Evolutionary conservation across 345 rosid genomes (phyloP).

Genomic region (Populus tremula): DNA sequence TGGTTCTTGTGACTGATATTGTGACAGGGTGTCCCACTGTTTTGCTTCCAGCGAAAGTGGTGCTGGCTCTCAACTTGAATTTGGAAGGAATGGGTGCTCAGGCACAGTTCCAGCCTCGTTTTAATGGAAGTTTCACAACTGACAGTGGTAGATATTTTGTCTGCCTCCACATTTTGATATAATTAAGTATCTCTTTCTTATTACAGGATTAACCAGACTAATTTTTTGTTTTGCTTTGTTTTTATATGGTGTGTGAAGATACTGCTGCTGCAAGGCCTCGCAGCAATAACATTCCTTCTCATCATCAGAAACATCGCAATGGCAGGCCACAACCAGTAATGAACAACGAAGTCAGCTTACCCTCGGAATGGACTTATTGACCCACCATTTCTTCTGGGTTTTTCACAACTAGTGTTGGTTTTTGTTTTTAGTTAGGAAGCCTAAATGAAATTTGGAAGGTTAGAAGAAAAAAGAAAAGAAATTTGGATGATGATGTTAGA

Average conservation of each 20-base stretch:
- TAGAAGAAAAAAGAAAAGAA: background rate
- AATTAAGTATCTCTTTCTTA: no score
- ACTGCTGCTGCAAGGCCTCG: slow-evolving; percentile 16
- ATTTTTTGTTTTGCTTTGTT: background rate
- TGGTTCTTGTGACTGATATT: no score
- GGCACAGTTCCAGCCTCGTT: slow-evolving; percentile 34
- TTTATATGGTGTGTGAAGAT: slow-evolving; percentile 12
- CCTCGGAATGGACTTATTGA: slow-evolving; percentile 75
- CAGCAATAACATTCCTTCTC: slow-evolving; percentile 3
- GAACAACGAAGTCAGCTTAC: slow-evolving; percentile 44
- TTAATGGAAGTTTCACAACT: slow-evolving; percentile 9
- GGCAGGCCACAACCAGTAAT: slow-evolving; percentile 30
- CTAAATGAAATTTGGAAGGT: background rate
- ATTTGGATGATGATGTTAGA: background rate
- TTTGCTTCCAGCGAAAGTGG: slow-evolving; percentile 78
- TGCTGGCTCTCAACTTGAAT: slow-evolving; percentile 67
- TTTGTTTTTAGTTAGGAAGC: slow-evolving; percentile 16
- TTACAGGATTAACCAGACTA: background rate
- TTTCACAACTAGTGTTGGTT: background rate
- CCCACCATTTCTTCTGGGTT: background rate
- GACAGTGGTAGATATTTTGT: no score
- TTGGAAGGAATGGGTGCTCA: slow-evolving; percentile 36
- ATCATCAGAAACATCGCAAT: slow-evolving; percentile 29
- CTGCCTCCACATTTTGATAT: no score
- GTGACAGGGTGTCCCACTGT: slow-evolving; percentile 46